A percentile compares a stretch with the other conserved stretches of the same genome.
Evolutionary conservation across 73 alveolate genomes (phyloP).

Genomic region (Symbiodinium pilosum): DNA sequence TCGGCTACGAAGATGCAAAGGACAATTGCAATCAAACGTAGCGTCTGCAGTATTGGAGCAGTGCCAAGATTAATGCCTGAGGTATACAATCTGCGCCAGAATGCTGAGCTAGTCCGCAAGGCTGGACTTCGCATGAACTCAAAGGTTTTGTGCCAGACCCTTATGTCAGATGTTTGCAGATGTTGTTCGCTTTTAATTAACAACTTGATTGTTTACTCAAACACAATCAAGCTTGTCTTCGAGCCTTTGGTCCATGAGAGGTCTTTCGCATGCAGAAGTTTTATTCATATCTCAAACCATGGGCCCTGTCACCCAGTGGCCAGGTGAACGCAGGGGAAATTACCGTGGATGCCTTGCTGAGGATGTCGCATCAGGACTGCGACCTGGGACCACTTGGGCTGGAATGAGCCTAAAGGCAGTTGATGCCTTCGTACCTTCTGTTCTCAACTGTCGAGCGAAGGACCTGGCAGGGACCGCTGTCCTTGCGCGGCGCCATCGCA

Average conservation of each 20-base stretch:
- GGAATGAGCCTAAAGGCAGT: background rate
- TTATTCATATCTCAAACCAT: no score
- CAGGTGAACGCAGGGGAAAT: background rate
- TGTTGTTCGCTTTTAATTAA: no score
- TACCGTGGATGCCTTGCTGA: background rate
- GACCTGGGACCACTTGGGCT: background rate
- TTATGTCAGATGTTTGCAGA: no score
- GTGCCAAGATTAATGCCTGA: no score
- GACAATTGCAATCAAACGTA: no score
- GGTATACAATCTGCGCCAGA: background rate
- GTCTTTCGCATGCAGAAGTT: no score
- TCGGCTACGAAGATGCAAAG: no score
- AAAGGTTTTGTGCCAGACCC: no score
- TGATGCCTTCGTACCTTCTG: background rate
- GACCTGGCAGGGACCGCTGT: background rate
- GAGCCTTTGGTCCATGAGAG: no score
- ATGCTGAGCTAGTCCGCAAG: constrained; percentile 1
- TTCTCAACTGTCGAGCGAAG: background rate
- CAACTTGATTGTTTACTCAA: no score
- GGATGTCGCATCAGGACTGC: background rate
- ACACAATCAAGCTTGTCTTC: no score
- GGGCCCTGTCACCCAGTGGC: background rate
- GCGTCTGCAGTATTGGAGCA: no score
- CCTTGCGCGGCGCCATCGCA: background rate
- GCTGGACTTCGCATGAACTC: background rate